phyloP scores from a whole-genome alignment of 306 rosid genomes.

The Luffa aegyptiaca region DNA sequence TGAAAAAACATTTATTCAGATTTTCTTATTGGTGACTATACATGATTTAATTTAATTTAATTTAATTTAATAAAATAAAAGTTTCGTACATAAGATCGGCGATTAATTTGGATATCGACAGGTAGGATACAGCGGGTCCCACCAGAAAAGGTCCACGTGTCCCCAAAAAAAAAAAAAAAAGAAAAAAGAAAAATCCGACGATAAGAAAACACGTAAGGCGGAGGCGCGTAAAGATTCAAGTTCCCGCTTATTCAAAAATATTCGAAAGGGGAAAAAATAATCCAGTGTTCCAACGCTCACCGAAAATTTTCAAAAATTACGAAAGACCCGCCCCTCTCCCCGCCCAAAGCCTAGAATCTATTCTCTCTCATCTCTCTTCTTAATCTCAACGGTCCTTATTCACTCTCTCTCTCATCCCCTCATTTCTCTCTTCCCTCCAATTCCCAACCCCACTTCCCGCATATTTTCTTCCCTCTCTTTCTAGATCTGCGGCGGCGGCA shows the following conservation, averaged over 20 bases:
- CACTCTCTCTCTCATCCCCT: background rate
- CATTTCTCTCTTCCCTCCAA: constrained; percentile 20
- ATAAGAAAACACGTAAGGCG: background rate
- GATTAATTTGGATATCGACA: background rate
- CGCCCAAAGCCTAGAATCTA: background rate
- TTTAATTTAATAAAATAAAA: no score
- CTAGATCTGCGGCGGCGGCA: background rate
- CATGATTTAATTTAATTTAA: no score
- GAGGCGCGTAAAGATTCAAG: constrained; percentile 13
- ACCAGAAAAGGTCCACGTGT: background rate
- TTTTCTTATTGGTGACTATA: no score
- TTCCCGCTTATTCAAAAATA: constrained; percentile 35
- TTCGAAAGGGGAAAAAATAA: background rate
- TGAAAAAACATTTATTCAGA: no score
- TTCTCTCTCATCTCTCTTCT: background rate
- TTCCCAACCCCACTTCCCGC: background rate
- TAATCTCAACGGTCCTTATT: background rate
- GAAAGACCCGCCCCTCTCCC: background rate
- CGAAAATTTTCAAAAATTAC: background rate
- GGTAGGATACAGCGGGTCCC: background rate
- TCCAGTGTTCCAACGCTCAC: background rate
- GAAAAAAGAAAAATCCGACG: background rate
- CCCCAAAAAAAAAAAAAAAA: background rate
- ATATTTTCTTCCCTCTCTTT: background rate
- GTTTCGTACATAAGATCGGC: no score